Percentiles rank a stretch among this genome's conserved stretches.
Evolutionary conservation across 192 early-diverging fungal genomes (phyloP).

Genomic region (Backusella macrospora): DNA sequence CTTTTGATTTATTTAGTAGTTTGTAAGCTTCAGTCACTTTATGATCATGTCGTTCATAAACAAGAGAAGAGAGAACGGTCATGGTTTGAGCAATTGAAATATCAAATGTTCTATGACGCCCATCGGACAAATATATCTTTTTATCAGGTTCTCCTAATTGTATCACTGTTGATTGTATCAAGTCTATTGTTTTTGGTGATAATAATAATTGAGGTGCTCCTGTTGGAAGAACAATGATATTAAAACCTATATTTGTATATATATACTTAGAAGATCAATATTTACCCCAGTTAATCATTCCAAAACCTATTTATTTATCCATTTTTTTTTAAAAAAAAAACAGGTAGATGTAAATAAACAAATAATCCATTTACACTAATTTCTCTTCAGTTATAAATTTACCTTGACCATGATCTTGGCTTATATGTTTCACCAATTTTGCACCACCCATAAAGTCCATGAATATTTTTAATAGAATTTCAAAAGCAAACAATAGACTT

Average conservation of each 20-base stretch:
- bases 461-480: slow-evolving; percentile 36
- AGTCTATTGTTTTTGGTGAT: slow-evolving; percentile 3
- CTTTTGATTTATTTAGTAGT: neutral
- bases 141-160: neutral
- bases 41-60: slow-evolving; percentile 52
- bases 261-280: neutral
- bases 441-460: slow-evolving; percentile 35
- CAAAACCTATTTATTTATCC: slow-evolving; percentile 30
- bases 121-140: neutral
- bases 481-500: slow-evolving; percentile 29
- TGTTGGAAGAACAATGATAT: neutral
- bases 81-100: slow-evolving; percentile 46
- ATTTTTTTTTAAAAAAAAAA: neutral
- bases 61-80: slow-evolving; percentile 46
- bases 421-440: slow-evolving; percentile 19
- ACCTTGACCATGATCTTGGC: slow-evolving; percentile 37
- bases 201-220: slow-evolving; percentile 31
- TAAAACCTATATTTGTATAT: neutral
- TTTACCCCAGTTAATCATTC: slow-evolving; percentile 48
- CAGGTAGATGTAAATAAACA: neutral
- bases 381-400: neutral
- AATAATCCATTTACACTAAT: neutral
- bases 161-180: slow-evolving; percentile 25
- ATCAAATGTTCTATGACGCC: slow-evolving; percentile 35
- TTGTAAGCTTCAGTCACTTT: slow-evolving; percentile 43